A percentile compares a stretch with the other conserved stretches of the same genome.
phyloP scores from a whole-genome alignment of 345 rosid species.

The Aquilaria yunnanensis region DNA sequence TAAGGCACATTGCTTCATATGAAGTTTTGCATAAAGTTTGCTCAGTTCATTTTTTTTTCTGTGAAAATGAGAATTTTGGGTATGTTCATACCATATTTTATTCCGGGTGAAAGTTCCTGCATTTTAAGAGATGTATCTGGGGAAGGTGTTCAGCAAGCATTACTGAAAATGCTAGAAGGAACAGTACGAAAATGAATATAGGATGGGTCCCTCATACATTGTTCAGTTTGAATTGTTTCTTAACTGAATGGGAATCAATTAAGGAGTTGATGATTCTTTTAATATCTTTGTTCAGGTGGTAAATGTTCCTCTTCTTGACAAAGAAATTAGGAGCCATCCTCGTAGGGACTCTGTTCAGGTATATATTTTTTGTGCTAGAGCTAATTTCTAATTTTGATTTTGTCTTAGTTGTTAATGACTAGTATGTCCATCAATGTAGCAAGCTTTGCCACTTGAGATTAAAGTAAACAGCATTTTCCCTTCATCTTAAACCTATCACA shows the following conservation, averaged over 20 bases:
- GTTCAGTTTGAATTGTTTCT: not conserved
- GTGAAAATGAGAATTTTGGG: too few relatives aligned
- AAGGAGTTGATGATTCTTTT: not conserved
- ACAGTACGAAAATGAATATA: constrained; percentile 48
- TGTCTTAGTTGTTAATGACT: not conserved
- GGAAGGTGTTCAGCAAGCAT: too few relatives aligned
- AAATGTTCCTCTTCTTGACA: constrained; percentile 64
- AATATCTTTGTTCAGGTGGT: constrained; percentile 3
- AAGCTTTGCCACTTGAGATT: too few relatives aligned
- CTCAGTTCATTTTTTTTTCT: too few relatives aligned
- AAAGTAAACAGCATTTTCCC: too few relatives aligned
- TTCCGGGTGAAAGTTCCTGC: constrained; percentile 63
- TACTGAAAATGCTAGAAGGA: constrained; percentile 92
- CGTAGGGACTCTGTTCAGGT: constrained; percentile 84
- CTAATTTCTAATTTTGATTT: not conserved
- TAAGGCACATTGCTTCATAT: too few relatives aligned
- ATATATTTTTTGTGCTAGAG: not conserved
- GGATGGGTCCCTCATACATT: not conserved
- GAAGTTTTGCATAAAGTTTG: too few relatives aligned
- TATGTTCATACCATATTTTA: constrained; percentile 10
- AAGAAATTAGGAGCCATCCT: constrained; percentile 73
- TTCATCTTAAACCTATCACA: too few relatives aligned
- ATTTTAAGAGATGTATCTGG: too few relatives aligned
- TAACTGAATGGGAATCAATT: not conserved
- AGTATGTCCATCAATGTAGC: too few relatives aligned